Evolutionary conservation across 257 asterid genomes (phyloP), one percentile per base, ranked within the genome.

Genomic region (Petunia secreta): DNA sequence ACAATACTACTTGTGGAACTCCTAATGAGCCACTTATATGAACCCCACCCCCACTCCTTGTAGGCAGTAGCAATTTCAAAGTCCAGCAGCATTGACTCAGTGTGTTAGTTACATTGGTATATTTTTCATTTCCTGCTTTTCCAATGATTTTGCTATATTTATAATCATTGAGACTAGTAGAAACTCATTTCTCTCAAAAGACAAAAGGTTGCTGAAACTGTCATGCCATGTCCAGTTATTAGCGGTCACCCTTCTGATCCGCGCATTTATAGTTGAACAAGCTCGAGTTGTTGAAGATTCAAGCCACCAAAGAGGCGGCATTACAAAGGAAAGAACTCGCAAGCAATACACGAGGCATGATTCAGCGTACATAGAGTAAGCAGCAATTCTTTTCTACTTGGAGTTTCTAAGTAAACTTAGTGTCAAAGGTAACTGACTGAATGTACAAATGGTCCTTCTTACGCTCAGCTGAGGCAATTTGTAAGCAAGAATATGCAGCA

Each of bases 361-460:
- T 39, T 38, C 73, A 65, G 11, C 25, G 13, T 62, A 63, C 77
- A 55, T 48, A 39, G 6, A 69, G 41, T 46, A 48, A 71, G 60
- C 44, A 71, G 25, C 10, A 16, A 46, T 77, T 74, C 52, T 59
- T 54, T 39, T 40, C 69, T 77, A 41, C 71, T 77, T 77, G 44
- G 46, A 4, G 34, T 77, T 58, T 25, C 41, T 60, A 9, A 58
- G 15, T 34, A 4, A 57, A 76, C 13, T 36, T 2, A 55, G 14
- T 63, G 62, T 75, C 84, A 71, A 75, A 44, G 81, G 44, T 54
- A 54, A 15, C 65, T 67, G 52, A 63, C 53, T 59, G 57, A 58
- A 57, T 85, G 64, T 86, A 66, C 86, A 95, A 97, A 86, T 95
- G 99, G 99, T 93, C 98, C 81, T 95, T 92, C 86, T 83, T 83